A percentile compares a stretch with the other conserved stretches of the same genome.
These are phyloP conservation scores for Saccharomyces hybrid DNA, from an alignment of 1,139 yeast species.

Conservation along the genomic window DNA sequence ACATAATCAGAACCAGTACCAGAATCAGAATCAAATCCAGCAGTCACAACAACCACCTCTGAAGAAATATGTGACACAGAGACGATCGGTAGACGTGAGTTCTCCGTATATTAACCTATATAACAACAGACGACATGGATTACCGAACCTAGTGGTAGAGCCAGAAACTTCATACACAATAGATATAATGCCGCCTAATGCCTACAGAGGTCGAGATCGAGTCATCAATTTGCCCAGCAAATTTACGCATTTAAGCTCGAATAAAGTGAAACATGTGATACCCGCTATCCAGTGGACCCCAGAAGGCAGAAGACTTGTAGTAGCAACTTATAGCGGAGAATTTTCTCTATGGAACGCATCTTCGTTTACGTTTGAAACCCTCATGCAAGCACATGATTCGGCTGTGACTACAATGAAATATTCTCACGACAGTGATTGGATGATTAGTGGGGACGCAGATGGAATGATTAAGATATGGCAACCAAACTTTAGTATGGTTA, in stretches of 20 bases:
- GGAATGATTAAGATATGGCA: slow-evolving; percentile 95
- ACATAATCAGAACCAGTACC: background rate
- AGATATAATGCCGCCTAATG: slow-evolving; percentile 65
- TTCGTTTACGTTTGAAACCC: slow-evolving; percentile 91
- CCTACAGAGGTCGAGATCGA: slow-evolving; percentile 46
- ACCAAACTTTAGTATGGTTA: slow-evolving; percentile 93
- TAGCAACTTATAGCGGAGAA: slow-evolving; percentile 91
- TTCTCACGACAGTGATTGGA: slow-evolving; percentile 91
- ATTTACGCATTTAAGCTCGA: slow-evolving; percentile 84
- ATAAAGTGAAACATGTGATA: slow-evolving; percentile 87
- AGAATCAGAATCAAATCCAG: background rate
- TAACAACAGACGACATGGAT: slow-evolving; percentile 51
- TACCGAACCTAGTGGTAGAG: slow-evolving; percentile 51
- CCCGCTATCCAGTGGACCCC: slow-evolving; percentile 95
- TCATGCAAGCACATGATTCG: slow-evolving; percentile 96
- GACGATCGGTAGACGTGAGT: slow-evolving; percentile 87
- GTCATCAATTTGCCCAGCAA: slow-evolving; percentile 60
- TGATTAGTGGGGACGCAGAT: slow-evolving; percentile 86
- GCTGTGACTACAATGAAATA: slow-evolving; percentile 76
- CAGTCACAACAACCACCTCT: slow-evolving; percentile 8
- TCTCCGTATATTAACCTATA: slow-evolving; percentile 72
- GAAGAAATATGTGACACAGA: slow-evolving; percentile 46
- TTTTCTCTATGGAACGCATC: slow-evolving; percentile 96
- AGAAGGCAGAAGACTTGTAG: slow-evolving; percentile 83
- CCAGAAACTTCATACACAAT: slow-evolving; percentile 74